Evolutionary conservation across 2,329 filamentous ascomycete species (phyloP).

Genomic region (Ophiognomonia clavigignenti-juglandacearum): DNA sequence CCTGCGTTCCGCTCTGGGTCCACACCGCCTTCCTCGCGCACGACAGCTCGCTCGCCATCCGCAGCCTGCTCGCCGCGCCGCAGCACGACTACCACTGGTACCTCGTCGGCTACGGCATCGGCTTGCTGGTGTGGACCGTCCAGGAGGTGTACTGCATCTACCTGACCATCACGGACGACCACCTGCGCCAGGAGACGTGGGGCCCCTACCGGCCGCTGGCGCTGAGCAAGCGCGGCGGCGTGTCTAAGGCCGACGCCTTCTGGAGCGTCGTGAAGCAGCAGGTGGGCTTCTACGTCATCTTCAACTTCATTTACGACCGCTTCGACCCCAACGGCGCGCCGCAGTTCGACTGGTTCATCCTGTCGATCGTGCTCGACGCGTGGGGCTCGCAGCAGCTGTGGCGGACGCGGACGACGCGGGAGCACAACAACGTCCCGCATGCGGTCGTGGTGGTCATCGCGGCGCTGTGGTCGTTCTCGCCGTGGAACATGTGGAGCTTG

Average conservation of each 20-base stretch:
- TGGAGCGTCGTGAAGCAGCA: neutral
- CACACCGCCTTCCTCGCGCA: neutral
- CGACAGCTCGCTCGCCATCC: neutral
- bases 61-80: neutral
- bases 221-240: too few relatives aligned
- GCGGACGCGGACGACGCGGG: neutral
- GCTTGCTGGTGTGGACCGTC: neutral
- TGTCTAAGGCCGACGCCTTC: neutral
- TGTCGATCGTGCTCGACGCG: neutral
- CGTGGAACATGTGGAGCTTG: neutral
- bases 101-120: neutral
- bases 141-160: neutral
- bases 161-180: neutral
- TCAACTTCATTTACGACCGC: neutral
- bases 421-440: neutral
- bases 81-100: neutral
- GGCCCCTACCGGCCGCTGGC: neutral
- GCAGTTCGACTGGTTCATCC: neutral
- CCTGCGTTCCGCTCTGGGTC: neutral
- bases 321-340: neutral
- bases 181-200: neutral
- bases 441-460: neutral
- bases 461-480: neutral
- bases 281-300: neutral
- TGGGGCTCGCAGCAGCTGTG: neutral